phyloP scores from a whole-genome alignment of 2,329 filamentous ascomycete genomes.

The Hirsutella rhossiliensis region DNA sequence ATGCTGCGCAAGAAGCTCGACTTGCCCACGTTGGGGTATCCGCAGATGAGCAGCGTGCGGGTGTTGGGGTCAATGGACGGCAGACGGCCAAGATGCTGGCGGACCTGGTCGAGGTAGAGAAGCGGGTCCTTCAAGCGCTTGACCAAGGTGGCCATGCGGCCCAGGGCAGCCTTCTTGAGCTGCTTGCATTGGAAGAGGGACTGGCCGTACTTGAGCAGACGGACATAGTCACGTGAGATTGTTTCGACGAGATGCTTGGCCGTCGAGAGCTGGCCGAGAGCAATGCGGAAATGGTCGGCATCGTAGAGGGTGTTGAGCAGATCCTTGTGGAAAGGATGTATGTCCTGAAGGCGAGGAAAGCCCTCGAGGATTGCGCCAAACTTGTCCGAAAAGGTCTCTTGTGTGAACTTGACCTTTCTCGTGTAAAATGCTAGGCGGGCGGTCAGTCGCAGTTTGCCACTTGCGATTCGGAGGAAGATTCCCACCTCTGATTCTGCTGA shows the following conservation, averaged over 20 bases:
- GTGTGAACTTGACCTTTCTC: slow-evolving; percentile 94
- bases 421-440: slow-evolving; percentile 70
- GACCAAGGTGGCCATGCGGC: slow-evolving; percentile 96
- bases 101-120: slow-evolving; percentile 80
- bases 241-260: slow-evolving; percentile 96
- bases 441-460: slow-evolving; percentile 3
- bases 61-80: slow-evolving; percentile 98
- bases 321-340: slow-evolving; percentile 80
- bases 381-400: slow-evolving; percentile 94
- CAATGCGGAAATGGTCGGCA: slow-evolving; percentile 95
- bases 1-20: slow-evolving; percentile 89
- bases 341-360: slow-evolving; percentile 85
- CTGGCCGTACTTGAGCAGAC: slow-evolving; percentile 84
- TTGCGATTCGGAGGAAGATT: not conserved
- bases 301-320: slow-evolving; percentile 95
- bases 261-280: slow-evolving; percentile 88
- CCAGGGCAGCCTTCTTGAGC: slow-evolving; percentile 88
- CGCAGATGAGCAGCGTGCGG: slow-evolving; percentile 87
- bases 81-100: slow-evolving; percentile 93
- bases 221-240: slow-evolving; percentile 90
- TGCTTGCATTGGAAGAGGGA: slow-evolving; percentile 98
- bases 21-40: slow-evolving; percentile 96
- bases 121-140: slow-evolving; percentile 91
- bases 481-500: slow-evolving; percentile 69
- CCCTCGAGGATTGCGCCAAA: slow-evolving; percentile 81